Conservation (phyloP, 2,329 filamentous ascomycete species). For the Teratosphaeriaceae sp. region DNA sequence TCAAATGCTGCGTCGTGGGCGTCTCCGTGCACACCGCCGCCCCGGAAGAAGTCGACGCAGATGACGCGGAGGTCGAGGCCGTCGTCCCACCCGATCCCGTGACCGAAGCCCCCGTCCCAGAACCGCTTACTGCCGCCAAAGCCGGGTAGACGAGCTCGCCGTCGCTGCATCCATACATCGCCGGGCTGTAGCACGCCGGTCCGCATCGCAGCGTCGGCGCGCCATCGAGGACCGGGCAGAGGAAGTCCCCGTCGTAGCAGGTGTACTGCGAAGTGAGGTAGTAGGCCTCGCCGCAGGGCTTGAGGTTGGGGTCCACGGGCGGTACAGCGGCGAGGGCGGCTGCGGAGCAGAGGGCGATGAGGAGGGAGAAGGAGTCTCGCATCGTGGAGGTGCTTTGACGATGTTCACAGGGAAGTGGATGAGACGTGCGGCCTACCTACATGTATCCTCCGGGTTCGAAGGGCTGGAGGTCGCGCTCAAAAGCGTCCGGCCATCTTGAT, state of each 20-base stretch:
- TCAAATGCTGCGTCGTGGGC: conserved; percentile 40
- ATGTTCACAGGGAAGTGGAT: no score
- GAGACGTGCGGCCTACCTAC: no score
- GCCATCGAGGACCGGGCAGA: conserved; percentile 30
- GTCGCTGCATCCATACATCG: conserved; percentile 25
- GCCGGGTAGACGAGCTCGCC: conserved; percentile 19
- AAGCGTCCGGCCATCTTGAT: no score
- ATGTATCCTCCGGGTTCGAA: no score
- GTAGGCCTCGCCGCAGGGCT: conserved; percentile 7
- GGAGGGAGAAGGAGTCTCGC: neutral
- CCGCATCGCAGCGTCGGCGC: conserved; percentile 30
- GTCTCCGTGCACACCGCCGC: conserved; percentile 20
- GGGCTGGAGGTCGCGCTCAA: no score
- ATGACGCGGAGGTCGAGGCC: neutral
- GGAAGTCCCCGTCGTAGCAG: conserved; percentile 32
- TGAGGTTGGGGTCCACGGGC: conserved; percentile 1
- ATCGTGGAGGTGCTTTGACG: no score
- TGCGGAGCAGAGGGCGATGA: neutral
- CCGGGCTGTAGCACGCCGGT: conserved; percentile 30
- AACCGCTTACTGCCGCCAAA: neutral
- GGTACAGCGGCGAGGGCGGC: neutral
- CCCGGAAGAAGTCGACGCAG: conserved; percentile 22
- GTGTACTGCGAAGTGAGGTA: conserved; percentile 25
- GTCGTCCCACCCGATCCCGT: neutral
- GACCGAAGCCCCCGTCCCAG: neutral